A percentile compares a stretch with the other conserved stretches of the same genome.
Conservation (phyloP, 495 filamentous ascomycete genomes). For the Trichocladium antarcticum region DNA sequence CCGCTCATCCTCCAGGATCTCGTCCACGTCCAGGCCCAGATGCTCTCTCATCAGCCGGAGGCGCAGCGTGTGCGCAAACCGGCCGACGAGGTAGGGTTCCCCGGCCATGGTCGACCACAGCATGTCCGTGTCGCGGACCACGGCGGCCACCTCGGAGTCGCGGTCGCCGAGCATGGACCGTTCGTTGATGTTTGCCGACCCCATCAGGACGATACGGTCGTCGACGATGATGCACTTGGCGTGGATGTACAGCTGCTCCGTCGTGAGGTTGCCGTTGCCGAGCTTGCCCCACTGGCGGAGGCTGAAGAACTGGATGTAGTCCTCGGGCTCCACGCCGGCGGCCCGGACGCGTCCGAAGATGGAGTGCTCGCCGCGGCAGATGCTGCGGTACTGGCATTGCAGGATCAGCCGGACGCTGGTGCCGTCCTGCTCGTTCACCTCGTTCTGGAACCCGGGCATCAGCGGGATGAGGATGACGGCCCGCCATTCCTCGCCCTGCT, state of each 20-base stretch:
- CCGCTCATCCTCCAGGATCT: conserved; percentile 71
- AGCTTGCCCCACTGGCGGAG: conserved; percentile 90
- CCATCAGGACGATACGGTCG: conserved; percentile 86
- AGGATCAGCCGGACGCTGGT: conserved; percentile 92
- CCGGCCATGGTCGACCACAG: conserved; percentile 87
- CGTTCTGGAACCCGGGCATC: conserved; percentile 97
- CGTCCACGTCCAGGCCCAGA: conserved; percentile 88
- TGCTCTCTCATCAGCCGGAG: conserved; percentile 96
- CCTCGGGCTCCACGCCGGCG: conserved; percentile 84
- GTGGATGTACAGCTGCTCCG: conserved; percentile 96
- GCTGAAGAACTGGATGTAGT: conserved; percentile 93
- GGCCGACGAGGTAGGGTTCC: conserved; percentile 74
- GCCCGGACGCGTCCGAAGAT: conserved; percentile 81
- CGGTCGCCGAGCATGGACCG: conserved; percentile 85
- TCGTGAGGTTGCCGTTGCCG: conserved; percentile 69
- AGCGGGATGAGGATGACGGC: conserved; percentile 91
- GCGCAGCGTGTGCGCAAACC: conserved; percentile 86
- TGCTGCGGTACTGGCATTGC: conserved; percentile 95
- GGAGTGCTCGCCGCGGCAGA: conserved; percentile 84
- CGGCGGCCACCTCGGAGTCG: conserved; percentile 84
- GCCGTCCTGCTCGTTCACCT: conserved; percentile 84
- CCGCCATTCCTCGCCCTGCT: conserved; percentile 81
- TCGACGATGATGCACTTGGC: conserved; percentile 97
- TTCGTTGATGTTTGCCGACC: conserved; percentile 98
- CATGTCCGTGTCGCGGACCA: conserved; percentile 91